These are phyloP conservation scores for Kurtzmaniella quercitrusa DNA, from an alignment of 1,139 yeast genomes.

Conservation along the genomic window DNA sequence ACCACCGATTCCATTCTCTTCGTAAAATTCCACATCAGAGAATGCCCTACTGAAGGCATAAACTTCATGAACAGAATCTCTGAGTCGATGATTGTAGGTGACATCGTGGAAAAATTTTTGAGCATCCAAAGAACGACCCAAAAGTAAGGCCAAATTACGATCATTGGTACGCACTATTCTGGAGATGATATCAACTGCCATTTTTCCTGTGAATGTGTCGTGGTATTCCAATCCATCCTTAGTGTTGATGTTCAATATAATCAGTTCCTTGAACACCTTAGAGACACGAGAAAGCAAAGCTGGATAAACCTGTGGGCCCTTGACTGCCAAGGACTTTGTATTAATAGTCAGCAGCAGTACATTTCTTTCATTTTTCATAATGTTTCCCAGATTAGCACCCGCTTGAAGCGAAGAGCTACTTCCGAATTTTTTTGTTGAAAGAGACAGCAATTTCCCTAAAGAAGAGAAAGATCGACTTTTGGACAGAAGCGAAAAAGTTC, in stretches of 20 bases:
- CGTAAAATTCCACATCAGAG: constrained; percentile 38
- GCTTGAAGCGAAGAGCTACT: constrained; percentile 19
- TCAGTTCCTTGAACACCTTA: constrained; percentile 64
- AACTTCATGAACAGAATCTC: constrained; percentile 85
- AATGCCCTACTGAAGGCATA: constrained; percentile 74
- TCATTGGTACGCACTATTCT: constrained; percentile 85
- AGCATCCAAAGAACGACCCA: constrained; percentile 92
- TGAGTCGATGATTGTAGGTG: constrained; percentile 84
- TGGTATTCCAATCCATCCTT: constrained; percentile 95
- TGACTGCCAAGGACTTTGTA: constrained; percentile 39
- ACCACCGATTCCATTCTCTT: constrained; percentile 17
- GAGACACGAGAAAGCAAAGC: constrained; percentile 88
- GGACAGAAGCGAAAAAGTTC: constrained; percentile 35
- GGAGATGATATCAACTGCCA: constrained; percentile 87
- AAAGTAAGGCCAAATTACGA: constrained; percentile 78
- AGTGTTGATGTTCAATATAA: constrained; percentile 71
- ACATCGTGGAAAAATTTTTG: constrained; percentile 95
- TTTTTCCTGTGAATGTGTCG: constrained; percentile 91
- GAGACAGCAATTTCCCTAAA: constrained; percentile 38
- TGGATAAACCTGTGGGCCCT: constrained; percentile 74
- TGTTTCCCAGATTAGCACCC: neutral
- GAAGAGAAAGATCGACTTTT: constrained; percentile 44
- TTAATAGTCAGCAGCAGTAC: constrained; percentile 28
- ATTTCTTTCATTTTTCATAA: constrained; percentile 25
- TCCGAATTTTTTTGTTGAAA: constrained; percentile 36